phyloP scores from a whole-genome alignment of 2,329 filamentous ascomycete species.

The Alternaria viburni region DNA sequence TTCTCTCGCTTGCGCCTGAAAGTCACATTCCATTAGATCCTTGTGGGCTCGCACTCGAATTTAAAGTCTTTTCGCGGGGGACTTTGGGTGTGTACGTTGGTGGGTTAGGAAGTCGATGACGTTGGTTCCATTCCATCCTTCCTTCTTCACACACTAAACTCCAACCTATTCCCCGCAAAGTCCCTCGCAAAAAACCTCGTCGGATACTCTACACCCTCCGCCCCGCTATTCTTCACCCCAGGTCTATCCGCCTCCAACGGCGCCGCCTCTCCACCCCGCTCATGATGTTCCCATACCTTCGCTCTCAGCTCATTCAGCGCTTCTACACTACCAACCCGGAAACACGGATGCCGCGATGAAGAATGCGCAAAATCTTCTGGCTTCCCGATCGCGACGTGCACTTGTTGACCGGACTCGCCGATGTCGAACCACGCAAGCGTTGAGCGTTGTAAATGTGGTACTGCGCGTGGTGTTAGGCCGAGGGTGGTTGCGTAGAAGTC shows the following conservation, averaged over 20 bases:
- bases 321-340: background rate
- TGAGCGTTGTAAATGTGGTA: constrained; percentile 60
- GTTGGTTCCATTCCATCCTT: too few species aligned
- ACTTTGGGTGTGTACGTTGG: too few species aligned
- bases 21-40: too few species aligned
- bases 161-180: constrained; percentile 50
- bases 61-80: too few species aligned
- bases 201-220: constrained; percentile 65
- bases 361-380: background rate
- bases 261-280: constrained; percentile 56
- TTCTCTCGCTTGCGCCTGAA: too few species aligned
- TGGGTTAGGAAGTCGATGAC: too few species aligned
- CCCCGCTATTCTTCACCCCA: constrained; percentile 51
- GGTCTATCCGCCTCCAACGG: constrained; percentile 63
- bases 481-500: constrained; percentile 35
- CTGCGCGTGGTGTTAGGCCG: constrained; percentile 59
- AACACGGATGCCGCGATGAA: background rate
- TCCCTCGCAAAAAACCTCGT: constrained; percentile 65
- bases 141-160: constrained; percentile 44
- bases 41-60: too few species aligned
- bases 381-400: constrained; percentile 50
- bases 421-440: constrained; percentile 65
- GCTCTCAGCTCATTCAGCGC: background rate
- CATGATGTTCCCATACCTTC: constrained; percentile 52
- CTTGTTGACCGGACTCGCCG: constrained; percentile 54